Conservation (phyloP, 352 stramenopile genomes). For the Phytophthora hybrid region DNA sequence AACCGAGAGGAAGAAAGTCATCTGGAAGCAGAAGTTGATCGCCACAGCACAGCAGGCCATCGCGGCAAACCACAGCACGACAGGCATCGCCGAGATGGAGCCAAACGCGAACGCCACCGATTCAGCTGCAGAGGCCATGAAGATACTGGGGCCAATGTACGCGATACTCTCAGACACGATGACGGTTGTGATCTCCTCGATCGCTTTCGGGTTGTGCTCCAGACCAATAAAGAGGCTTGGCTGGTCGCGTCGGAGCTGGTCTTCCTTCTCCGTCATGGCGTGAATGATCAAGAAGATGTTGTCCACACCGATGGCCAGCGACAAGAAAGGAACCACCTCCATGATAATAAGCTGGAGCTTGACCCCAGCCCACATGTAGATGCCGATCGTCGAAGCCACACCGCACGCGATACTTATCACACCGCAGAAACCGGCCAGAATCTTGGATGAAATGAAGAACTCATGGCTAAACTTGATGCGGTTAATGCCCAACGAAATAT, state of each 20-base stretch:
- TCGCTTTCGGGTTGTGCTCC: conserved; percentile 45
- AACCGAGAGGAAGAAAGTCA: conserved; percentile 68
- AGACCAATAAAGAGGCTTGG: conserved; percentile 55
- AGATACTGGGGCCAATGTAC: conserved; percentile 71
- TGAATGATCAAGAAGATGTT: conserved; percentile 81
- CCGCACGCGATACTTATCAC: conserved; percentile 70
- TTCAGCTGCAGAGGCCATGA: conserved; percentile 68
- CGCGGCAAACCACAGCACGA: conserved; percentile 73
- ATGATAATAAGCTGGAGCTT: conserved; percentile 79
- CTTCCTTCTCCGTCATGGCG: conserved; percentile 58
- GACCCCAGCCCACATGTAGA: conserved; percentile 69
- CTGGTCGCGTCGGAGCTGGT: conserved; percentile 42
- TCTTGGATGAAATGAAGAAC: conserved; percentile 73
- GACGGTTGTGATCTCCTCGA: conserved; percentile 47
- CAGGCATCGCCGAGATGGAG: conserved; percentile 69
- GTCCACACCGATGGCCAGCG: conserved; percentile 72
- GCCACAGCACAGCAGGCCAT: conserved; percentile 63
- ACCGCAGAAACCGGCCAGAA: conserved; percentile 61
- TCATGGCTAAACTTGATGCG: conserved; percentile 54
- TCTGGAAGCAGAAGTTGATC: conserved; percentile 72
- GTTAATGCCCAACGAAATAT: conserved; percentile 74
- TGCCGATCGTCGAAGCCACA: conserved; percentile 66
- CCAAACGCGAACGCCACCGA: conserved; percentile 66
- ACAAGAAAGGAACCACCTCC: conserved; percentile 75
- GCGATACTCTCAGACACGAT: conserved; percentile 54